A percentile compares a stretch with the other conserved stretches of the same genome.
Evolutionary conservation across 768 basidiomycete species (phyloP).

Genomic region (Lyophyllum decastes): DNA sequence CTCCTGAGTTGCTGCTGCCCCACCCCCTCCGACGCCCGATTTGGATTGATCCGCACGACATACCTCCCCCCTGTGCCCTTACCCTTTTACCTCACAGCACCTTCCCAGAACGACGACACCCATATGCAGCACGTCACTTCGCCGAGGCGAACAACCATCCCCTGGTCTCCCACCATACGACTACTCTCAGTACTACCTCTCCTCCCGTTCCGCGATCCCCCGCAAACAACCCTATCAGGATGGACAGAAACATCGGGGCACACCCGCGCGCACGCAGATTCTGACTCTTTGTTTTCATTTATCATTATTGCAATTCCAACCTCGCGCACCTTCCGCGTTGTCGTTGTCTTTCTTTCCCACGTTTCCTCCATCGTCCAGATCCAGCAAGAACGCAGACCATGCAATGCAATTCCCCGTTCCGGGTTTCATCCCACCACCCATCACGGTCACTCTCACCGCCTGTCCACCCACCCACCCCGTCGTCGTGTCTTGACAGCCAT

Average conservation of each 20-base stretch:
- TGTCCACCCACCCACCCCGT: no score
- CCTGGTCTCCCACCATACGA: no score
- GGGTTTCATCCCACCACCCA: not conserved
- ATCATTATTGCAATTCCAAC: no score
- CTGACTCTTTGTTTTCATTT: no score
- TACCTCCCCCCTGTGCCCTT: not conserved
- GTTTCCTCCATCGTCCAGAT: no score
- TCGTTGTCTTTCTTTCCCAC: no score
- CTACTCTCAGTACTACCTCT: not conserved
- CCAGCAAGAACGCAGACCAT: no score
- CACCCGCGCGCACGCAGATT: not conserved
- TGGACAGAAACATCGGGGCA: not conserved
- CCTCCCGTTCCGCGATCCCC: not conserved
- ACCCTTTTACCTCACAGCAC: not conserved
- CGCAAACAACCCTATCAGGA: not conserved
- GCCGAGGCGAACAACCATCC: not conserved
- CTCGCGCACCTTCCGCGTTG: no score
- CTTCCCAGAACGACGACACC: not conserved
- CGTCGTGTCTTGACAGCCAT: not conserved
- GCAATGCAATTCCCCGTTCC: no score
- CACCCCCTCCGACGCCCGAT: constrained; percentile 1
- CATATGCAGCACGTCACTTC: not conserved
- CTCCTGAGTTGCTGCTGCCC: not conserved
- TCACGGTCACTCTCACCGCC: not conserved
- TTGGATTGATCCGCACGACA: constrained; percentile 2